phyloP scores from a whole-genome alignment of 2,329 filamentous ascomycete species.

The Colletotrichum spinosum region DNA sequence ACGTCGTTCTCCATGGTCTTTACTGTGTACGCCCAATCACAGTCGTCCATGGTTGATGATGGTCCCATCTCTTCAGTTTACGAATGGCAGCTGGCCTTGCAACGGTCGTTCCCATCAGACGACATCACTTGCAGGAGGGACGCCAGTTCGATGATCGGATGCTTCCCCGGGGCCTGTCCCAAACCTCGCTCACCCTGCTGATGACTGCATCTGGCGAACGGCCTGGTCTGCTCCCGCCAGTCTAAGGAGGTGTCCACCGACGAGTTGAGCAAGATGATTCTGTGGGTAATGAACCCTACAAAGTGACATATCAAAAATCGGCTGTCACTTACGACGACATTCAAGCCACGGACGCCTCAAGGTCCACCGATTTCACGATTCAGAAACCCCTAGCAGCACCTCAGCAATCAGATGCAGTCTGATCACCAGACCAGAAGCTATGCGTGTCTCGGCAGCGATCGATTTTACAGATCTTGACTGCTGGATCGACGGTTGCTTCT shows the following conservation, averaged over 20 bases:
- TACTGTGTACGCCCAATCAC: constrained; percentile 21
- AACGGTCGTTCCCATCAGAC: constrained; percentile 31
- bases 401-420: constrained; percentile 8
- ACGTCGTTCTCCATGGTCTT: constrained; percentile 10
- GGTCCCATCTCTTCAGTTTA: constrained; percentile 2
- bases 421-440: not conserved
- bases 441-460: constrained; percentile 32
- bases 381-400: not conserved
- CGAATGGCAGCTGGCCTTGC: constrained; percentile 24
- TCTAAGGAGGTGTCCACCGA: constrained; percentile 1
- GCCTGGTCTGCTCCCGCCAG: not conserved
- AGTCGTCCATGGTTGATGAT: constrained; percentile 11
- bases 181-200: not conserved
- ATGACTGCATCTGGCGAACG: constrained; percentile 20
- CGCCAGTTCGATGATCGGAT: constrained; percentile 32
- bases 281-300: constrained; percentile 11
- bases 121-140: constrained; percentile 30
- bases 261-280: constrained; percentile 3
- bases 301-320: constrained; percentile 35
- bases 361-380: constrained; percentile 5
- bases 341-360: constrained; percentile 18
- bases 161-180: constrained; percentile 34
- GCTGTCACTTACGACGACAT: constrained; percentile 23
- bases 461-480: constrained; percentile 30
- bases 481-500: constrained; percentile 10